Evolutionary conservation across 2,329 filamentous ascomycete species (phyloP), one percentile per base, ranked within the genome.

Genomic region (Aspergillus persii): DNA sequence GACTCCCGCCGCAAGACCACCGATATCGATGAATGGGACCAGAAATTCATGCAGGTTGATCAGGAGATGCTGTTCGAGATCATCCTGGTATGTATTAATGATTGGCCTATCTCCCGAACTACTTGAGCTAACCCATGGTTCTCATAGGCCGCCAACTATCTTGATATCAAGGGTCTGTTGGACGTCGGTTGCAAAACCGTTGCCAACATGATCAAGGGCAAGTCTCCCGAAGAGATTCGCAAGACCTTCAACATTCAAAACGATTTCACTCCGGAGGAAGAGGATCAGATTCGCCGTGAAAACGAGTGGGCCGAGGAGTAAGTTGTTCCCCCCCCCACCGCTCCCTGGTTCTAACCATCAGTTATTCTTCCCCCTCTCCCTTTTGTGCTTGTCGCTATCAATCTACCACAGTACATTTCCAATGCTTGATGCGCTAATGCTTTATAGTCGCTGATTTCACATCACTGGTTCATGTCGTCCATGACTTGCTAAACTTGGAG

Each of bases 221-320:
- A 99, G 85, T 96, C 92, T 0, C 95, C 95, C 3, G 95, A 99
- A 77, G 95, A 99, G 82, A 99, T 99, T 71, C 91, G 95, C 54
- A 99, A 98, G 85, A 99, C 95, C 0, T 99, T 99, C 83, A 99
- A 99, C 81, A 99, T 99, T 72, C 95, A 96, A 72, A 99, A 99
- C 71, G 95, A 99, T 77, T 99, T 99, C 81, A 98, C 95, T 0
- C 92, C 94, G 2, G 95, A 99, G 79, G 95, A 99, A 81, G 95
- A 99, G 79, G 95, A 99, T 74, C 95, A 99, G 84, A 99, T 95
- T 65, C 89, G 91, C 58, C 86, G 91, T 3, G 91, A 95, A 83
- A 95, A 95, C 75, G 91, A 95, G 79, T 95, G 91, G 91, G 91
- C 91, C 50, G 91, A 95, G 82, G 91, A 95, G 80, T 83, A 74